phyloP scores from a whole-genome alignment of 768 basidiomycete genomes.

The Cantharellus anzutake region DNA sequence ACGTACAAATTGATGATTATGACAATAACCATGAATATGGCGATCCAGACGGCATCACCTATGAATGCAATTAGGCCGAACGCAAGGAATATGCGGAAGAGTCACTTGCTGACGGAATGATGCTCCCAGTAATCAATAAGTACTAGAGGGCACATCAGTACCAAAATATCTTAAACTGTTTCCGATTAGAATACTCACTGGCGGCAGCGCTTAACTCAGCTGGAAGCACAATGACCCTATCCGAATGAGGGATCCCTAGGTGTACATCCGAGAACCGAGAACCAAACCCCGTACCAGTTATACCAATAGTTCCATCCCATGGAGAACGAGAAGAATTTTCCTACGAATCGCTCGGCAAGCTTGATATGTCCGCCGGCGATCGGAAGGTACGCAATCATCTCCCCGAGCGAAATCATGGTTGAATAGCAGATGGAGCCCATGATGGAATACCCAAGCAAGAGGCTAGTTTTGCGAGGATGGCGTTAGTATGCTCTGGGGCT shows the following conservation, averaged over 20 bases:
- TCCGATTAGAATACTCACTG: no score
- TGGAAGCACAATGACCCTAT: constrained; percentile 15
- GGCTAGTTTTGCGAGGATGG: background rate
- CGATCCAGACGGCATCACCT: constrained; percentile 63
- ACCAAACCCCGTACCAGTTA: constrained; percentile 13
- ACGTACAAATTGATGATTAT: constrained; percentile 37
- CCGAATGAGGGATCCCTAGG: background rate
- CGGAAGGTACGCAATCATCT: constrained; percentile 63
- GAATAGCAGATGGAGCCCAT: constrained; percentile 27
- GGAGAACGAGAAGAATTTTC: constrained; percentile 44
- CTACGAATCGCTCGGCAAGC: constrained; percentile 64
- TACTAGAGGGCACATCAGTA: constrained; percentile 16
- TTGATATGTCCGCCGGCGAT: constrained; percentile 36
- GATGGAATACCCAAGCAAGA: background rate
- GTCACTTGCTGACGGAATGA: background rate
- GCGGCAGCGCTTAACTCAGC: constrained; percentile 18
- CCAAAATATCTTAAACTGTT: no score
- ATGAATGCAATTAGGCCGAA: constrained; percentile 9
- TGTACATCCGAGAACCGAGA: background rate
- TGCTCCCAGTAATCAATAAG: constrained; percentile 52
- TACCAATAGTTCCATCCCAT: constrained; percentile 17
- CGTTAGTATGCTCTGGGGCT: background rate
- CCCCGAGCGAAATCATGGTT: constrained; percentile 28
- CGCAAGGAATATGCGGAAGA: background rate
- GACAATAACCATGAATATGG: constrained; percentile 55